A percentile compares a stretch with the other conserved stretches of the same genome.
phyloP scores from a whole-genome alignment of 1,139 yeast genomes.

The Yamadazyma jaroonii region DNA sequence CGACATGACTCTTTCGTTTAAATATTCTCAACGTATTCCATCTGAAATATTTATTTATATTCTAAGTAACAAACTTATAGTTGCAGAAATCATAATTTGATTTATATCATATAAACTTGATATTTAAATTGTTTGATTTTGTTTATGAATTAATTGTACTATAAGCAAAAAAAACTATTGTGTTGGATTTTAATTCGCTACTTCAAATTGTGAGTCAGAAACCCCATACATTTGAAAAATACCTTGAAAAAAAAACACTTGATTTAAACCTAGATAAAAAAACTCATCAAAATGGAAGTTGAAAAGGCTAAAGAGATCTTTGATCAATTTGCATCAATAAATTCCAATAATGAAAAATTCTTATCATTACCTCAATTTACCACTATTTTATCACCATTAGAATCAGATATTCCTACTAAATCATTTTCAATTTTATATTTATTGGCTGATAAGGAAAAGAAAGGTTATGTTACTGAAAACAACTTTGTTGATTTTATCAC shows the following conservation, averaged over 20 bases:
- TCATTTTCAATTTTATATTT: constrained; percentile 54
- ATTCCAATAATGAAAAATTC: constrained; percentile 21
- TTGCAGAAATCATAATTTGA: no score
- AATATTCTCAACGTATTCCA: no score
- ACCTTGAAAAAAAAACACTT: no score
- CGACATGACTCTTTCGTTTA: no score
- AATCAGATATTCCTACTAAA: constrained; percentile 39
- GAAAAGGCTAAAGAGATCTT: constrained; percentile 39
- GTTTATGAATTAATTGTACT: neutral
- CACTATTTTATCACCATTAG: constrained; percentile 42
- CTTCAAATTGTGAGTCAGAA: neutral
- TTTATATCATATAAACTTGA: no score
- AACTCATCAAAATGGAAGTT: constrained; percentile 16
- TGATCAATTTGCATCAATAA: constrained; percentile 35
- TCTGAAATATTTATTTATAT: no score
- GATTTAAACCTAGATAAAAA: neutral
- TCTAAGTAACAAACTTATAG: no score
- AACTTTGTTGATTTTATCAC: constrained; percentile 63
- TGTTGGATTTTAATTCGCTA: no score
- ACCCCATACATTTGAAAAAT: neutral
- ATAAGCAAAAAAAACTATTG: neutral
- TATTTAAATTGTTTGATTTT: neutral
- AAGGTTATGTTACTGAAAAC: constrained; percentile 56
- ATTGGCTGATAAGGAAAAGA: constrained; percentile 59
- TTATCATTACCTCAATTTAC: constrained; percentile 39